Percentiles rank a stretch among this genome's conserved stretches.
These are phyloP conservation scores for Psilocybe sp. DNA, from an alignment of 768 basidiomycete genomes.

Conservation along the genomic window DNA sequence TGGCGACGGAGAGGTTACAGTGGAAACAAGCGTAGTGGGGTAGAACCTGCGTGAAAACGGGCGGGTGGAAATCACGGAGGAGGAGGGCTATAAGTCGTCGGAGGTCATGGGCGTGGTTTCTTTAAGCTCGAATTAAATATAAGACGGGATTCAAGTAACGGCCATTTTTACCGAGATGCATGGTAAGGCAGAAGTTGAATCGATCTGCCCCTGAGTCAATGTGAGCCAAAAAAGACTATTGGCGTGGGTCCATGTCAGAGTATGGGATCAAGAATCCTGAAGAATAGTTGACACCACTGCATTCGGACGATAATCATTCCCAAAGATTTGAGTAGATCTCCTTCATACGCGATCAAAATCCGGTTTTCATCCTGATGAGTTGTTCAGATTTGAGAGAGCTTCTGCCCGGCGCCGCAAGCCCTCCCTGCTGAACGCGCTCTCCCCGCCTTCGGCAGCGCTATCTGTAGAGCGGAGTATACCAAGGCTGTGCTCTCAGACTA, in stretches of 20 bases:
- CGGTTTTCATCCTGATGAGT: too few species aligned
- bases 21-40: slow-evolving; percentile 4
- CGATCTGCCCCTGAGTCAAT: slow-evolving; percentile 32
- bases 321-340: too few species aligned
- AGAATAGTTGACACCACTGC: background rate
- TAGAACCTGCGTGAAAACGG: slow-evolving; percentile 3
- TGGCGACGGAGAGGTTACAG: slow-evolving; percentile 13
- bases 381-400: too few species aligned
- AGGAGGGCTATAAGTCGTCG: slow-evolving; percentile 14
- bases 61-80: slow-evolving; percentile 3
- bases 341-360: too few species aligned
- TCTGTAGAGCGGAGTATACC: too few species aligned
- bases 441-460: too few species aligned
- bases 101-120: slow-evolving; percentile 14
- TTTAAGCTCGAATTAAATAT: slow-evolving; percentile 23
- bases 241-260: slow-evolving; percentile 17
- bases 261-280: slow-evolving; percentile 6
- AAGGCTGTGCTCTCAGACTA: too few species aligned
- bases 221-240: slow-evolving; percentile 9
- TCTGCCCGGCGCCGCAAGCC: too few species aligned
- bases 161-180: slow-evolving; percentile 20
- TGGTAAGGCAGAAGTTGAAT: slow-evolving; percentile 20
- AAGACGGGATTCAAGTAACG: slow-evolving; percentile 19
- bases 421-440: too few species aligned
- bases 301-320: too few species aligned